phyloP scores from a whole-genome alignment of 495 filamentous ascomycete genomes.

The Penicillium odoratum region DNA sequence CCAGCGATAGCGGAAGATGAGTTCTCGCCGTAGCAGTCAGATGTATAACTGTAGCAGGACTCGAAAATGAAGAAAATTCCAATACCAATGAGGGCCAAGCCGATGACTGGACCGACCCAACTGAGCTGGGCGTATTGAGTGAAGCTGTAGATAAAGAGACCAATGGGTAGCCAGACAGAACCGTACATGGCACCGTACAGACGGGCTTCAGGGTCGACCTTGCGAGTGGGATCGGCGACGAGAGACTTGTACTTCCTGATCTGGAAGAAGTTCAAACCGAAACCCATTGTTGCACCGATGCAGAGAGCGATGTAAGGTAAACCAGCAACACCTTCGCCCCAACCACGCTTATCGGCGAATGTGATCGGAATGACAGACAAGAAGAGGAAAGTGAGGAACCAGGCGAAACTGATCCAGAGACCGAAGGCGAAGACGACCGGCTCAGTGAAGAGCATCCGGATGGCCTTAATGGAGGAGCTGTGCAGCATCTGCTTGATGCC shows the following conservation, averaged over 20 bases:
- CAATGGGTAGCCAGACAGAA: slow-evolving; percentile 69
- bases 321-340: slow-evolving; percentile 62
- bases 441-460: slow-evolving; percentile 72
- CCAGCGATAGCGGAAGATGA: slow-evolving; percentile 49
- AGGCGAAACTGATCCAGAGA: slow-evolving; percentile 72
- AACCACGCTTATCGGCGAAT: slow-evolving; percentile 68
- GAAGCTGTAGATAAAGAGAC: slow-evolving; percentile 81
- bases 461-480: slow-evolving; percentile 49
- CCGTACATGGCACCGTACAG: slow-evolving; percentile 62
- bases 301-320: slow-evolving; percentile 73
- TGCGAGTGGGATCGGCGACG: slow-evolving; percentile 60
- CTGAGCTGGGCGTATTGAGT: slow-evolving; percentile 60
- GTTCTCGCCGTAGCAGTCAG: slow-evolving; percentile 46
- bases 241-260: slow-evolving; percentile 58
- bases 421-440: slow-evolving; percentile 73
- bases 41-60: slow-evolving; percentile 44
- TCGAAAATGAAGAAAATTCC: slow-evolving; percentile 54
- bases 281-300: slow-evolving; percentile 64
- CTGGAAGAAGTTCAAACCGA: slow-evolving; percentile 55
- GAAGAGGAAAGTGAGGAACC: slow-evolving; percentile 76
- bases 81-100: slow-evolving; percentile 39
- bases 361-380: slow-evolving; percentile 72
- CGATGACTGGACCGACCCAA: slow-evolving; percentile 68
- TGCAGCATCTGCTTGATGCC: slow-evolving; percentile 38
- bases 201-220: slow-evolving; percentile 51